Base-by-base conservation (phyloP, 495 filamentous ascomycete genomes). In the Friedmanniomyces simplex region DNA sequence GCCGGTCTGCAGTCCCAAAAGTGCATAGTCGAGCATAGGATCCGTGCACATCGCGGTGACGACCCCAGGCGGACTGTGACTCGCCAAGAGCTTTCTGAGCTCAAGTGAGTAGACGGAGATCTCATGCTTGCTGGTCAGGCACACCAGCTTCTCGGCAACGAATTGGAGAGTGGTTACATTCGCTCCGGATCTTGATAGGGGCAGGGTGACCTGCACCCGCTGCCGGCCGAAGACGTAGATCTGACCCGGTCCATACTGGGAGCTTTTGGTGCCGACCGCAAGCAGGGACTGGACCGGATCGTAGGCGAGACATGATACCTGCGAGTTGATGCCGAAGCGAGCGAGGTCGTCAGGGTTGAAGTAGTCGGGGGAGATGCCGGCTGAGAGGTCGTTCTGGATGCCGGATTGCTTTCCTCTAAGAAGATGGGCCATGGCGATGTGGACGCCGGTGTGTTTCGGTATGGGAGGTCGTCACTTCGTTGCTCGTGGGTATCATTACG, bases 221-320 rank as follows among this genome's bases (percentile, higher is more conserved):
- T 76, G 80, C 71, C 89, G 86, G 14, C 93, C 93, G 65, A 93
- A 96, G 63, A 98, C 75, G 71, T 93, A 93, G 67, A 98, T 89
- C 69, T 88, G 82, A 21, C 87, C 87, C 39, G 79, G 79, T 53
- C 87, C 86, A 57, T 80, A 89, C 60, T 83, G 78, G 36, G 86
- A 86, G 70, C 65, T 86, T 67, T 81, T 83, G 48, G 94, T 97
- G 25, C 89, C 93, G 47, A 97, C 79, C n/a, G 90, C 93, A 30
- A 98, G 76, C 28, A 98, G 83, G 20, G 90, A 95, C 68, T 97
- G 93, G 22, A 94, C 77, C 5, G 93, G 91, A 59, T 96, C 89
- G 75, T 94, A 96, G 61, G 91, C 84, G 43, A 97, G 83, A 64
- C 66, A 69, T 26, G 66, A 84, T 57, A 93, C 82, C 67, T 91